Conservation (phyloP, 352 stramenopile genomes). For the Aphanomyces stellatus region DNA sequence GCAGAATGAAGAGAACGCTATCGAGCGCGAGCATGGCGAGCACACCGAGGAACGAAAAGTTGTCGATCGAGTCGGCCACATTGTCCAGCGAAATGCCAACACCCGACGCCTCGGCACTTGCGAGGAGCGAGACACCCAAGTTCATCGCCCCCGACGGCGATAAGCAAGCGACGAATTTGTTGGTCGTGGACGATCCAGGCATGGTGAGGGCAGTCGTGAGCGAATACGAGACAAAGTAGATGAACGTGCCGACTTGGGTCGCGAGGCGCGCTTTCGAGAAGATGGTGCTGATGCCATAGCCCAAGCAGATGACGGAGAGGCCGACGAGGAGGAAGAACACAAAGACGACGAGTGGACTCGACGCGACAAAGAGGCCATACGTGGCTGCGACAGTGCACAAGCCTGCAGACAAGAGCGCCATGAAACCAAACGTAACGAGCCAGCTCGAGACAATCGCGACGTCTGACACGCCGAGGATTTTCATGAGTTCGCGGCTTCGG, state of each 20-base stretch:
- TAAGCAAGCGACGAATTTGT: neutral
- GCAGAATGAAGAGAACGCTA: slow-evolving; percentile 75
- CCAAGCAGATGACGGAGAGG: slow-evolving; percentile 24
- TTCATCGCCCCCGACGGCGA: neutral
- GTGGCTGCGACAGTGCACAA: slow-evolving; percentile 35
- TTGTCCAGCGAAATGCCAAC: neutral
- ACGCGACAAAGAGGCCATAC: slow-evolving; percentile 40
- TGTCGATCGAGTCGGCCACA: slow-evolving; percentile 27
- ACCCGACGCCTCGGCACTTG: neutral
- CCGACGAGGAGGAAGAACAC: neutral
- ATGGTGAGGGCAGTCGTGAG: neutral
- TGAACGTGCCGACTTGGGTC: neutral
- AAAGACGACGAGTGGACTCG: slow-evolving; percentile 34
- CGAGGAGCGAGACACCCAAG: neutral
- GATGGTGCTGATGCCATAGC: neutral
- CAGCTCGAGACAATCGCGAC: slow-evolving; percentile 40
- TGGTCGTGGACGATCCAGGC: slow-evolving; percentile 24
- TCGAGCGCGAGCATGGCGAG: slow-evolving; percentile 85
- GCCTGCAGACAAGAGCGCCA: slow-evolving; percentile 39
- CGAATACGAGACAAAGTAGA: neutral
- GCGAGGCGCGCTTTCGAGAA: neutral
- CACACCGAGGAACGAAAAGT: slow-evolving; percentile 48
- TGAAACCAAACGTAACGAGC: slow-evolving; percentile 71
- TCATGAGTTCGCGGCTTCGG: slow-evolving; percentile 74
- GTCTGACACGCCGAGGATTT: slow-evolving; percentile 85